A percentile compares a stretch with the other conserved stretches of the same genome.
Conservation (phyloP, 108 stramenopile species). For the Discostella stelligeroides region DNA sequence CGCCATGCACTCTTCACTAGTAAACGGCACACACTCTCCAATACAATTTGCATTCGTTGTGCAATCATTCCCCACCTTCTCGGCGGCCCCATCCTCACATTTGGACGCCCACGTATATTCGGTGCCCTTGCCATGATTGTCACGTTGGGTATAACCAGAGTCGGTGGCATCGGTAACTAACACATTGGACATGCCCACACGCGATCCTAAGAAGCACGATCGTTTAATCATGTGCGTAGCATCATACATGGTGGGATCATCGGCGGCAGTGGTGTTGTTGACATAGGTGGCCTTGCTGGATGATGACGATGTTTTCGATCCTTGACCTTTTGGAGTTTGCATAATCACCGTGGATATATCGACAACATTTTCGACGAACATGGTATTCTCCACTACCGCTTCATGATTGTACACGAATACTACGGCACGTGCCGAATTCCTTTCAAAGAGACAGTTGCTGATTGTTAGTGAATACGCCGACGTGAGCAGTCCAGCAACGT, state of each 20-base stretch:
- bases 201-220: slow-evolving; percentile 43
- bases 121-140: slow-evolving; percentile 41
- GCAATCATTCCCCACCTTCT: slow-evolving; percentile 39
- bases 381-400: slow-evolving; percentile 33
- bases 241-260: not conserved
- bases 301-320: not conserved
- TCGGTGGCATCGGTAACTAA: slow-evolving; percentile 23
- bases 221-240: slow-evolving; percentile 36
- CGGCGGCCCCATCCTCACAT: slow-evolving; percentile 39
- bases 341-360: slow-evolving; percentile 36
- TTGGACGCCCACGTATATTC: slow-evolving; percentile 35
- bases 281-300: not conserved
- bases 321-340: slow-evolving; percentile 16
- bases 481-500: slow-evolving; percentile 35
- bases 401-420: slow-evolving; percentile 47
- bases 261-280: not conserved
- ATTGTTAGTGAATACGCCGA: slow-evolving; percentile 41
- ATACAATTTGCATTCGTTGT: slow-evolving; percentile 24
- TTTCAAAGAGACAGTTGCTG: slow-evolving; percentile 27
- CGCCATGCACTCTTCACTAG: slow-evolving; percentile 22
- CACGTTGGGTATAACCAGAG: slow-evolving; percentile 31
- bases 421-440: slow-evolving; percentile 32
- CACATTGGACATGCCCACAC: slow-evolving; percentile 45
- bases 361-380: slow-evolving; percentile 37
- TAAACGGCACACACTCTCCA: slow-evolving; percentile 41